These are phyloP conservation scores for Schizophyllum amplum DNA, from an alignment of 1,284 basidiomycete genomes.

Conservation along the genomic window DNA sequence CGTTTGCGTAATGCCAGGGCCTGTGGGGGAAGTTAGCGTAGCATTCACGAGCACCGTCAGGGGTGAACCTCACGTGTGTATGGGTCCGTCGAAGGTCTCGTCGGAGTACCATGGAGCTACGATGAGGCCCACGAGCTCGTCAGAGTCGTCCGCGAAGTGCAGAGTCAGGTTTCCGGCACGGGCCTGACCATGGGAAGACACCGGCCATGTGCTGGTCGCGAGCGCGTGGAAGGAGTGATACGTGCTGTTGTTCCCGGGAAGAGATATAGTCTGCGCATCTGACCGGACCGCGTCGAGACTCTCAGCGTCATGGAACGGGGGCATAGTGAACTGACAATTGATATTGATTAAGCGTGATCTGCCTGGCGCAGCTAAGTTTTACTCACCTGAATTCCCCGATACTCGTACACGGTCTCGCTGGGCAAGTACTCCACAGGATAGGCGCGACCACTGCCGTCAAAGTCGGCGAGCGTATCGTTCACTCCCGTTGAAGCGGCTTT, in stretches of 20 bases:
- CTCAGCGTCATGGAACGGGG: background rate
- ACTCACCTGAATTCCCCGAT: background rate
- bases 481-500: background rate
- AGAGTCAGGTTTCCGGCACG: background rate
- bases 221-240: background rate
- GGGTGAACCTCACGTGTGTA: background rate
- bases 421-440: conserved; percentile 7
- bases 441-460: conserved; percentile 1
- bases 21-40: background rate
- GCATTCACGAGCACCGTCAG: background rate
- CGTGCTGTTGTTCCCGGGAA: background rate
- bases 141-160: background rate
- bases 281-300: background rate
- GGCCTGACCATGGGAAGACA: background rate
- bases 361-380: no score
- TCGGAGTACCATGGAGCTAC: background rate
- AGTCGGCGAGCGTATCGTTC: conserved; percentile 1
- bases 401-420: background rate
- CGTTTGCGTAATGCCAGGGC: conserved; percentile 13
- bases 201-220: background rate
- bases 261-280: background rate
- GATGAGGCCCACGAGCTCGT: background rate
- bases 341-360: no score
- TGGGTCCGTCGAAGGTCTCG: background rate
- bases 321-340: background rate